Conservation (phyloP, 306 rosid genomes). For the Inga laurina region DNA sequence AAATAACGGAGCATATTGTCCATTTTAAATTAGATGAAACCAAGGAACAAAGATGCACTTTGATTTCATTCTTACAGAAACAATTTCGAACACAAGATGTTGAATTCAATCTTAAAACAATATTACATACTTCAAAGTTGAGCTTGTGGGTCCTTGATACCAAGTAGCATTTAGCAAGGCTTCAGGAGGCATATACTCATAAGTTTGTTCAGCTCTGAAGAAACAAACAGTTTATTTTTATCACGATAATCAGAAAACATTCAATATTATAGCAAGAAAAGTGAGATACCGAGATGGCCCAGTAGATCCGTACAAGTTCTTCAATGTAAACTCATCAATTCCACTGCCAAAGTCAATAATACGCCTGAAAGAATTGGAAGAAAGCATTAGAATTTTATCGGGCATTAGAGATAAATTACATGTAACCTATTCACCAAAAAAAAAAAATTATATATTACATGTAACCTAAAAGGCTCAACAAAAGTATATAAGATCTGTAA, state of each 20-base stretch:
- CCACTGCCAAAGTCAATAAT: conserved; percentile 96
- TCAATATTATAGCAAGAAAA: conserved; percentile 16
- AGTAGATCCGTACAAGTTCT: conserved; percentile 78
- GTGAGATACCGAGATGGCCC: conserved; percentile 87
- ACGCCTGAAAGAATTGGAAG: conserved; percentile 42
- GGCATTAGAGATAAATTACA: conserved; percentile 11
- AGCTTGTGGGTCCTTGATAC: conserved; percentile 71
- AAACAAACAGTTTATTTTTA: conserved; percentile 32
- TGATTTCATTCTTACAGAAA: conserved; percentile 5
- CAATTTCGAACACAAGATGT: conserved; percentile 19
- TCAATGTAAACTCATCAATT: conserved; percentile 79
- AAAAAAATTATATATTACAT: neutral
- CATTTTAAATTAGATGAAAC: neutral
- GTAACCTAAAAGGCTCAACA: conserved; percentile 31
- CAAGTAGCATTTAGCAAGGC: conserved; percentile 83
- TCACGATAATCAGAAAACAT: conserved; percentile 10
- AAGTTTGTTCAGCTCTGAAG: conserved; percentile 86
- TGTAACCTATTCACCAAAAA: conserved; percentile 21
- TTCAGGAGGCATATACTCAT: conserved; percentile 89
- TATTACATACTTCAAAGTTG: conserved; percentile 71
- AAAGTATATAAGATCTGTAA: conserved; percentile 25
- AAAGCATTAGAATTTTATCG: conserved; percentile 24
- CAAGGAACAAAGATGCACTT: neutral
- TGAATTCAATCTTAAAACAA: conserved; percentile 21
- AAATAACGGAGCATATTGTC: conserved; percentile 17